phyloP scores from a whole-genome alignment of 257 asterid genomes.

The Striga asiatica region DNA sequence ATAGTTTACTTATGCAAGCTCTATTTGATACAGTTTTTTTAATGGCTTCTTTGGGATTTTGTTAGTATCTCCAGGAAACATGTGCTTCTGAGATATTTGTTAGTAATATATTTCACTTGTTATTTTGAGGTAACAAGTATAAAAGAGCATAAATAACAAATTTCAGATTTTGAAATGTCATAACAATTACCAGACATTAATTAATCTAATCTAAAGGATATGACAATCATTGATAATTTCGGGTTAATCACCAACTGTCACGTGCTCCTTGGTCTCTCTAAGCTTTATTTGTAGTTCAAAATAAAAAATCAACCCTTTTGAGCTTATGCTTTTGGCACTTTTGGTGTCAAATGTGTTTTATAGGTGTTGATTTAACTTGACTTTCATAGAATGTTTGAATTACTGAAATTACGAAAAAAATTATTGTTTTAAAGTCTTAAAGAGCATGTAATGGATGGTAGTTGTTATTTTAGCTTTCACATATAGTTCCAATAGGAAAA shows the following conservation, averaged over 20 bases:
- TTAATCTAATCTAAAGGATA: neutral
- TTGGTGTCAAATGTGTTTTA: neutral
- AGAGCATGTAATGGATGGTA: too few relatives aligned
- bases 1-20: constrained; percentile 4
- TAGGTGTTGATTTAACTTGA: constrained; percentile 1
- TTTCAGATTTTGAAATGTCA: neutral
- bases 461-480: too few relatives aligned
- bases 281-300: neutral
- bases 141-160: neutral
- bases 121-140: neutral
- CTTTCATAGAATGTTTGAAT: neutral
- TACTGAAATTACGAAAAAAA: neutral
- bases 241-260: neutral
- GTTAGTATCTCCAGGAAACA: neutral
- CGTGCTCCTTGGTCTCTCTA: neutral
- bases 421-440: too few relatives aligned
- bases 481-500: too few relatives aligned
- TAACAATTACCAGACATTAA: neutral
- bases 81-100: neutral
- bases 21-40: neutral
- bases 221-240: neutral
- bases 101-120: neutral
- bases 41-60: neutral
- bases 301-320: neutral
- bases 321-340: neutral